Conservation (phyloP, 352 stramenopile species). For the Phytophthora melonis region DNA sequence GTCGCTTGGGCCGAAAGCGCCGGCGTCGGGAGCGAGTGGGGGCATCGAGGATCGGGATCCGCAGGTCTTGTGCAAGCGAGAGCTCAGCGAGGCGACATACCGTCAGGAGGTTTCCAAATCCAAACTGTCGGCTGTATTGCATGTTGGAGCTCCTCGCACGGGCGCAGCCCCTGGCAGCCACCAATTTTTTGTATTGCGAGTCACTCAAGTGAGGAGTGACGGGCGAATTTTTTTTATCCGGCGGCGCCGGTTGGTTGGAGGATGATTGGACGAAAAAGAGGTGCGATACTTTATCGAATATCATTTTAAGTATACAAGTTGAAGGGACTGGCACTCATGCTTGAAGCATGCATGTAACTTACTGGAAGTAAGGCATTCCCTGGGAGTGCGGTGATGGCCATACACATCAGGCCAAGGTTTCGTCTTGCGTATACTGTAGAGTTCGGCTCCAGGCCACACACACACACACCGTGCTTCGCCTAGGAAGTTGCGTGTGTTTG, state of each 20-base stretch:
- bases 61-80: constrained; percentile 19
- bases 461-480: too few relatives aligned
- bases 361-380: too few relatives aligned
- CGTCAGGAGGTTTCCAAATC: constrained; percentile 86
- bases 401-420: too few relatives aligned
- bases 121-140: constrained; percentile 56
- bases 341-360: too few relatives aligned
- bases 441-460: too few relatives aligned
- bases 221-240: neutral
- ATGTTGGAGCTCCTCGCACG: neutral
- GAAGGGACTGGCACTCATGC: too few relatives aligned
- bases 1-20: constrained; percentile 36
- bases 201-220: constrained; percentile 2
- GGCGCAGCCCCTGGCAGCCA: constrained; percentile 28
- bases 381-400: too few relatives aligned
- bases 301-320: too few relatives aligned
- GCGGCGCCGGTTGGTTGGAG: neutral
- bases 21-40: constrained; percentile 29
- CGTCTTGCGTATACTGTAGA: too few relatives aligned
- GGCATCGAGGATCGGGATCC: constrained; percentile 50
- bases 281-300: neutral
- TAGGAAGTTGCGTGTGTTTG: neutral
- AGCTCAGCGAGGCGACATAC: constrained; percentile 57
- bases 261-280: neutral
- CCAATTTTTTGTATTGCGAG: neutral